phyloP scores from a whole-genome alignment of 345 rosid genomes.

The Syzygium aqueum region DNA sequence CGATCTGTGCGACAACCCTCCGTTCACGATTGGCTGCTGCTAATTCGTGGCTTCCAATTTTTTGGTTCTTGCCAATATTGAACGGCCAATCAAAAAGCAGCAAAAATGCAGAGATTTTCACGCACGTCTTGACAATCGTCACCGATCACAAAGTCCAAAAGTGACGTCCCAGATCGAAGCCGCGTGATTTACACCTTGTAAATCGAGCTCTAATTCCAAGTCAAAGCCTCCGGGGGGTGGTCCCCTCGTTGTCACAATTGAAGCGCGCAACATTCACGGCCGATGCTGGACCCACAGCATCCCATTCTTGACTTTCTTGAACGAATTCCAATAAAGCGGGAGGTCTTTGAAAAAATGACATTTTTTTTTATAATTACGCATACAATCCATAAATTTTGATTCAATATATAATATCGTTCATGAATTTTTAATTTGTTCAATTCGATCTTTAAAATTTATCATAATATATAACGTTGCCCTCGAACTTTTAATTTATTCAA shows the following conservation, averaged over 20 bases:
- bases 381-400: fast-evolving
- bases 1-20: background rate
- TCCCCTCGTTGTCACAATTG: background rate
- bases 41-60: background rate
- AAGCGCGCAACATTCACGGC: background rate
- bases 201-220: background rate
- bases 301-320: background rate
- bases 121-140: background rate
- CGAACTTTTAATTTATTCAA: too few relatives aligned
- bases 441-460: too few relatives aligned
- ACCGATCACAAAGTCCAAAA: background rate
- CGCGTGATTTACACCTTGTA: background rate
- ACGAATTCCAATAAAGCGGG: background rate
- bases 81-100: background rate
- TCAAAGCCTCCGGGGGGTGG: background rate
- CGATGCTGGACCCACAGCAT: background rate
- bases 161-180: background rate
- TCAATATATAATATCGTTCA: background rate
- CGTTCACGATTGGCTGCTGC: background rate
- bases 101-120: background rate
- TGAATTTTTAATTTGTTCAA: too few relatives aligned
- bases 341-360: background rate
- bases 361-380: fast-evolving
- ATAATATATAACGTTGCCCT: too few relatives aligned
- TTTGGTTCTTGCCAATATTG: background rate